These are phyloP conservation scores for Sanghuangporus baumii DNA, from an alignment of 1,284 basidiomycete genomes.

Conservation along the genomic window DNA sequence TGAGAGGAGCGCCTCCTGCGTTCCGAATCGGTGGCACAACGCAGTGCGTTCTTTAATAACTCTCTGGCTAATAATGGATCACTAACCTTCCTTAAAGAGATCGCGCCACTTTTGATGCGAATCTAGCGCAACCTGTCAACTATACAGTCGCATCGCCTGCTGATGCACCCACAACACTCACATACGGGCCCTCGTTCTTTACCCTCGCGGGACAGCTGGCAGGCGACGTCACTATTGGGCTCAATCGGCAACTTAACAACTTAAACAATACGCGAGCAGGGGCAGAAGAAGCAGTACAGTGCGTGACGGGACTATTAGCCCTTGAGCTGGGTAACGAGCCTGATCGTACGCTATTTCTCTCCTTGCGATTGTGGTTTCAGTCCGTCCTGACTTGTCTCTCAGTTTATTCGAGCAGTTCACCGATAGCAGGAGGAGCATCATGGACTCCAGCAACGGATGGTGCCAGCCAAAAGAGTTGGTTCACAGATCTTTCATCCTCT, in stretches of 20 bases:
- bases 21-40: constrained; percentile 40
- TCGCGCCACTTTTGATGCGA: constrained; percentile 35
- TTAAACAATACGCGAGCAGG: constrained; percentile 33
- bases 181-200: constrained; percentile 38
- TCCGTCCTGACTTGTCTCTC: constrained; percentile 17
- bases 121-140: constrained; percentile 30
- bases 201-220: constrained; percentile 30
- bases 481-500: constrained; percentile 30
- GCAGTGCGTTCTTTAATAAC: constrained; percentile 27
- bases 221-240: constrained; percentile 35
- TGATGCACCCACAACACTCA: constrained; percentile 34
- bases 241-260: constrained; percentile 38
- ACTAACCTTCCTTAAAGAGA: constrained; percentile 26
- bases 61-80: not conserved
- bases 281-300: constrained; percentile 30
- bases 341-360: constrained; percentile 28
- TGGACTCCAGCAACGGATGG: constrained; percentile 33
- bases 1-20: constrained; percentile 33
- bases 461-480: constrained; percentile 34
- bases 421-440: constrained; percentile 26
- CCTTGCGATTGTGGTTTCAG: constrained; percentile 14
- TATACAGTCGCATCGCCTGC: constrained; percentile 35
- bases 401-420: constrained; percentile 29
- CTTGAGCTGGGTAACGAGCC: constrained; percentile 42
- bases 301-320: constrained; percentile 33